Evolutionary conservation across 352 stramenopile genomes (phyloP), one percentile per base, ranked within the genome.

Genomic region (Phytophthora podocarpi): DNA sequence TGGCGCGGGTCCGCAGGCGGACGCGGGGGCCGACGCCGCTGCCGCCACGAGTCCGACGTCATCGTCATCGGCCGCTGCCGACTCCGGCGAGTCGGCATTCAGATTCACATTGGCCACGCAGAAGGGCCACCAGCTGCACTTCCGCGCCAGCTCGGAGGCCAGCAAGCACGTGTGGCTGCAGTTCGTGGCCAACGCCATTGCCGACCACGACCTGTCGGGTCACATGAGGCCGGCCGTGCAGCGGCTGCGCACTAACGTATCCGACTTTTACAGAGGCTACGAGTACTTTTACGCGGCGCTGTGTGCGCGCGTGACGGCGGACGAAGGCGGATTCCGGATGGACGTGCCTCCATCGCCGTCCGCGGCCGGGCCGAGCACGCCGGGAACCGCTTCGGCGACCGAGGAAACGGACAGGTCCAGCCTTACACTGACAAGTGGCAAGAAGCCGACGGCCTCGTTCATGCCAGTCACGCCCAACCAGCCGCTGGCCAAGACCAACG

Each of bases 51-150:
- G 53, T 16, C 37, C 52, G 20, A n/a, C n/a, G n/a, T n/a, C n/a
- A n/a, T 30, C 45, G 11, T 35, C 54, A 7, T 23, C 28, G 20
- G 27, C 36, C 28, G 42, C 36, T 2, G 49, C 30, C 2, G 55
- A 55, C 24, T 64, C 54, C 4, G 21, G 7, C 4, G 59, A 67
- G 24, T 85, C 79, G n/a, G 66, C 70, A 4, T 95, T 93, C 60
- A 76, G 86, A 2, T 95, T 95, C 67, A 90, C 84, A 16, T 58
- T 95, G 11, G 81, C 89, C 51, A 95, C 84, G 0, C 77, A 91
- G 23, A 92, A 93, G 60, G 83, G 82, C 59, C 85, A 95, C 50
- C 84, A 95, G 43, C 70, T 95, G 50, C 84, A 95, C 49, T 93
- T 95, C 62, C 84, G 86, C 37, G 91, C 86, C 20, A 93, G 90